Base-by-base conservation (phyloP, 176 grass and related monocot genomes). In the Guadua angustifolia region DNA sequence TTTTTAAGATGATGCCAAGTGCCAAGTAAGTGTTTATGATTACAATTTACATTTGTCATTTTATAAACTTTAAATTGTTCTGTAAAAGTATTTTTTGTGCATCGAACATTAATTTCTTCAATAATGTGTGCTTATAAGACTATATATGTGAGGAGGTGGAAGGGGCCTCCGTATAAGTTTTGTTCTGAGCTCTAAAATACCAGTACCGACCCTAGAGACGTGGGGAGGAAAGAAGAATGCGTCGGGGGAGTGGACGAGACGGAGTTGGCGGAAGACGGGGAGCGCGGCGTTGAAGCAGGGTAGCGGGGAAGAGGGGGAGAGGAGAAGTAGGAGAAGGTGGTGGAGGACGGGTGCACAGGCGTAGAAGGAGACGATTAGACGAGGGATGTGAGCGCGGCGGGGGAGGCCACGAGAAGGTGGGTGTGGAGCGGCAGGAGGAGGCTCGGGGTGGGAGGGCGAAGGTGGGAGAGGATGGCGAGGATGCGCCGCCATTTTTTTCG, bases 251-350 rank as follows among this genome's bases (percentile, higher is more conserved):
- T 90, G 83, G 57, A 4, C 65, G 79, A 49, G 38, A 73, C 74
- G 84, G 86, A 89, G 74, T 74, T 69, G 69, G 74, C 63, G 32
- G 82, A 92, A 89, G 78, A 91, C 12, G 39, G n/a, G 57, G 66
- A 91, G 72, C 62, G 87, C 73, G 33, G 87, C 82, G 69, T 94
- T 94, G 87, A 82, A 92, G 89, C 78, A 81, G 85, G 90, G 83
- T 9, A 94, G 84, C 16, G 84, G 89, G 8, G 67, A 50, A 6
- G 69, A 5, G 15, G 72, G 80, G 7, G 40, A 9, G 36, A 86
- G 73, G 62, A 88, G 80, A 72, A 35, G 79, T 46, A 64, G 85
- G 62, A 84, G n/a, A 85, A 57, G 55, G 18, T 1, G 38, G 67
- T 39, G 75, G 73, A 75, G 87, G 74, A 73, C 75, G 1, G 87